phyloP scores from a whole-genome alignment of 495 filamentous ascomycete species.

The Podospora anserina region DNA sequence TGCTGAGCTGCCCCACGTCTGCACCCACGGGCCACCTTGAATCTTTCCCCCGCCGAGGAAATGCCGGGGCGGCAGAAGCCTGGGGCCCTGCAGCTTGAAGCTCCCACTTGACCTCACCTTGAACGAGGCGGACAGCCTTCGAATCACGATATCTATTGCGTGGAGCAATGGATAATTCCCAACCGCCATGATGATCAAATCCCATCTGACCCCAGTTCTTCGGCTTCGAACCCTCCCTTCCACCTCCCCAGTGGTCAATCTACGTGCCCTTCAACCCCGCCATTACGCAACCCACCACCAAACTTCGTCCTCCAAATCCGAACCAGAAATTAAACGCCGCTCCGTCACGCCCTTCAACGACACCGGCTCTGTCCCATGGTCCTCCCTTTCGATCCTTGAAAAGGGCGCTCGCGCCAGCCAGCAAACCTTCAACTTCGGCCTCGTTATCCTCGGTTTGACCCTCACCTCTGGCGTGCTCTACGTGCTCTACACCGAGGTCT shows the following conservation, averaged over 20 bases:
- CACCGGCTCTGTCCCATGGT: conserved; percentile 76
- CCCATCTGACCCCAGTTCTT: neutral
- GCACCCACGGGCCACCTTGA: neutral
- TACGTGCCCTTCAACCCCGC: conserved; percentile 20
- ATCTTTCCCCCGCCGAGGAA: conserved; percentile 21
- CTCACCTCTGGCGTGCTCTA: conserved; percentile 76
- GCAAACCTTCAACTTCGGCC: conserved; percentile 80
- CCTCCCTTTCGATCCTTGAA: conserved; percentile 65
- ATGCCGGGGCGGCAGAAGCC: conserved; percentile 26
- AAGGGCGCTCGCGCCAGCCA: conserved; percentile 85
- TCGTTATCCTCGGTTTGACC: conserved; percentile 70
- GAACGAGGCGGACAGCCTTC: neutral
- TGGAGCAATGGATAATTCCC: neutral
- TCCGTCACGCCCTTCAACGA: conserved; percentile 79
- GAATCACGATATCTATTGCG: neutral
- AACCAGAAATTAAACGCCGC: conserved; percentile 24
- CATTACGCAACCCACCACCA: conserved; percentile 36
- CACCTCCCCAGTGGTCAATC: neutral
- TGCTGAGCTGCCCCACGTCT: conserved; percentile 15
- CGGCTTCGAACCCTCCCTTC: neutral
- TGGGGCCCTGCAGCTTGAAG: conserved; percentile 5
- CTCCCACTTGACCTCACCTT: neutral
- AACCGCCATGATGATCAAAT: conserved; percentile 8
- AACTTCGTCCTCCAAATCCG: conserved; percentile 13
- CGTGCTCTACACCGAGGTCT: conserved; percentile 80